Conservation (phyloP, 169 alveolate species). For the Plasmodium sp. region DNA sequence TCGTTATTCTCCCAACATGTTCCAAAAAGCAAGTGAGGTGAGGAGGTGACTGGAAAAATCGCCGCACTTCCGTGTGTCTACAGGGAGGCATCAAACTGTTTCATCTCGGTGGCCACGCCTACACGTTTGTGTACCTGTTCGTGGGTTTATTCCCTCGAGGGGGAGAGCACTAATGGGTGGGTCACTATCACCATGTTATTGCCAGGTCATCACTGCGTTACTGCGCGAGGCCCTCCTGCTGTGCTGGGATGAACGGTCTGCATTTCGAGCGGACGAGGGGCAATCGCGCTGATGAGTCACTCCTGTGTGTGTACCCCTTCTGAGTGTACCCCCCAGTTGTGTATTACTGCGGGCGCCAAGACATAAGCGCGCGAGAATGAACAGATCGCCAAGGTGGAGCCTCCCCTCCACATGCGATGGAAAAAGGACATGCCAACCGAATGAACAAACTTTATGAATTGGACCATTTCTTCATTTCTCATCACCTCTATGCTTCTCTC, state of each 20-base stretch:
- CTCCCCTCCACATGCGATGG: neutral
- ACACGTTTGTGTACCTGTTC: neutral
- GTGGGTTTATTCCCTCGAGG: neutral
- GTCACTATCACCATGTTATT: too few species aligned
- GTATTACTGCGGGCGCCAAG: neutral
- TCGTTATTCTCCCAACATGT: neutral
- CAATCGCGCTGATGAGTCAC: neutral
- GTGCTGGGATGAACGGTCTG: neutral
- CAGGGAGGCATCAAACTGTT: neutral
- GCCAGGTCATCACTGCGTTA: neutral
- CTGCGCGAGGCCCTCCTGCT: neutral
- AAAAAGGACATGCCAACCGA: neutral
- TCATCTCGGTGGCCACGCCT: neutral
- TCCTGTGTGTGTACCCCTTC: too few species aligned
- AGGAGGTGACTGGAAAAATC: neutral
- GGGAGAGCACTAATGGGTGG: neutral
- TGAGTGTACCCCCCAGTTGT: neutral
- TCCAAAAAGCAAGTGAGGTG: neutral
- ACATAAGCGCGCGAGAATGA: neutral
- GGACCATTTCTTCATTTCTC: neutral
- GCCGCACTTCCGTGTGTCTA: neutral
- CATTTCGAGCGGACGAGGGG: neutral
- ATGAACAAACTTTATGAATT: neutral
- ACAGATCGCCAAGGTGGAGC: neutral
- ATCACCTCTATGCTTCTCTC: neutral